Conservation (phyloP, 2,329 filamentous ascomycete species). For the Paramyrothecium roridum region DNA sequence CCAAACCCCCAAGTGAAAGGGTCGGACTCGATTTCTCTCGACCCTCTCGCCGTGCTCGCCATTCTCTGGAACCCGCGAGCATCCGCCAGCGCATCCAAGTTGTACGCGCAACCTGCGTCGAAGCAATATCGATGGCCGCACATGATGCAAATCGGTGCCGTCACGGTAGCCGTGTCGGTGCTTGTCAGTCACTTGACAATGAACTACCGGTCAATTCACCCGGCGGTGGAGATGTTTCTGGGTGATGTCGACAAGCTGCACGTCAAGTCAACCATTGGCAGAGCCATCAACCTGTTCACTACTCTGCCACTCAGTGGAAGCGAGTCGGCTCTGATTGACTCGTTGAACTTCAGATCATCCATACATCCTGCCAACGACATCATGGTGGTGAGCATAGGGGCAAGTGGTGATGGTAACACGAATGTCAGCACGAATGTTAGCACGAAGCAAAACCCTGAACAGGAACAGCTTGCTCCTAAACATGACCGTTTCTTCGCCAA, state of each 20-base stretch:
- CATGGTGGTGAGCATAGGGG: background rate
- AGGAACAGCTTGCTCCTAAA: too few relatives aligned
- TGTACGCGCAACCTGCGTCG: background rate
- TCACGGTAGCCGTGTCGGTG: constrained; percentile 1
- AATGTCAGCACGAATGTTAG: too few relatives aligned
- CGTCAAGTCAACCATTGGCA: constrained; percentile 2
- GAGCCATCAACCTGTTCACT: constrained; percentile 1
- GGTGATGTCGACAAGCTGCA: constrained; percentile 1
- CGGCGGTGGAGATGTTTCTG: constrained; percentile 2
- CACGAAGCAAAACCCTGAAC: too few relatives aligned
- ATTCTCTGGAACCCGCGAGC: constrained; percentile 5
- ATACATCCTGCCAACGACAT: constrained; percentile 1
- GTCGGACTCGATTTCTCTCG: background rate
- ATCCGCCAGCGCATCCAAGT: background rate
- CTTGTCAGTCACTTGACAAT: constrained; percentile 1
- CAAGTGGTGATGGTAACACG: too few relatives aligned
- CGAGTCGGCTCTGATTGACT: background rate
- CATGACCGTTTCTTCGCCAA: too few relatives aligned
- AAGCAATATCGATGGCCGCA: constrained; percentile 3
- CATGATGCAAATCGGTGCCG: constrained; percentile 2
- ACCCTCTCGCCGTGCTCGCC: constrained; percentile 3
- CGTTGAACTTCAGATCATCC: background rate
- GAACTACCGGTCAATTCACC: constrained; percentile 2
- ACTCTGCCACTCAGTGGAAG: constrained; percentile 1
- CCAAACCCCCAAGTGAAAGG: too few relatives aligned